Evolutionary conservation across 495 filamentous ascomycete species (phyloP), one percentile per base, ranked within the genome.

Genomic region (Penicillium manginii): DNA sequence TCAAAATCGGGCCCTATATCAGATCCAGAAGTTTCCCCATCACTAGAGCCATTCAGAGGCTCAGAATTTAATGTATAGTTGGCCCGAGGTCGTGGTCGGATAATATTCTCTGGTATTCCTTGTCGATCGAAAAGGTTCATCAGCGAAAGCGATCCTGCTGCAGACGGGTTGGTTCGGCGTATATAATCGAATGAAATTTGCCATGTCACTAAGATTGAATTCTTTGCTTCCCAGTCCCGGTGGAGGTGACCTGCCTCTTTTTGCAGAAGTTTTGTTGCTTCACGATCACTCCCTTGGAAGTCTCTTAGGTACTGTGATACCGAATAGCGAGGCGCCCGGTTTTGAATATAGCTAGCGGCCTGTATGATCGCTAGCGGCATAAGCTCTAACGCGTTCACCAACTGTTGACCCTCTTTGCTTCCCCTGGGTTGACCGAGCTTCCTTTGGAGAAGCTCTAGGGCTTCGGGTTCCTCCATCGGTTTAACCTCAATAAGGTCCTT

Each of bases 331-430:
- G 39, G 40, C 23, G 40, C 15, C 39, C 46, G 61, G 23, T 51
- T 69, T 49, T 9, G 51, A 48, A 83, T 82, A 61, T 78, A 83
- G 14, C 69, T 72, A 9, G 77, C 76, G 0, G 78, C 78, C 61
- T 84, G 77, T 3, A 55, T n/a, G 4, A 55, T 47, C 11, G 52
- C 40, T 5, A 55, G 26, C 11, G 40, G 52, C 40, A 83, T 72
- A 46, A 58, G 66, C n/a, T 80, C 78, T 0, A 83, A 70, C 18
- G 60, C 69, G n/a, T 58, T n/a, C n/a, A n/a, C n/a, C n/a, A n/a
- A n/a, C n/a, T n/a, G n/a, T n/a, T n/a, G n/a, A n/a, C n/a, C n/a
- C n/a, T n/a, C n/a, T n/a, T n/a, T n/a, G n/a, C n/a, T n/a, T n/a
- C n/a, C n/a, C n/a, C n/a, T n/a, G n/a, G n/a, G n/a, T n/a, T n/a